Percentiles rank a stretch among this genome's conserved stretches.
Conservation (phyloP, 306 rosid species). For the Cotoneaster glaucophyllus region DNA sequence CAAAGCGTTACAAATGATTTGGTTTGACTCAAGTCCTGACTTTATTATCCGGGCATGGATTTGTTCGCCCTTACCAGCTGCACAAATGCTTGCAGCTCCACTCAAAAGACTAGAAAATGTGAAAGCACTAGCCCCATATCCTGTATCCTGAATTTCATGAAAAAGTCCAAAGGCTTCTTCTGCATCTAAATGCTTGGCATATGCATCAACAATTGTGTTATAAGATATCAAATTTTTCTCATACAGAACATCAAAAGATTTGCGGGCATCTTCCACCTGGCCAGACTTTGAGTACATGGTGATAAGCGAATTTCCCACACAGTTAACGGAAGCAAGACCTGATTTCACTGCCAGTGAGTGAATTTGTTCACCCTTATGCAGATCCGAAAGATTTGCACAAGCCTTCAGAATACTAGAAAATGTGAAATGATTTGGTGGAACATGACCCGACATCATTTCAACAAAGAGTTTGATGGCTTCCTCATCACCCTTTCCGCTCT, state of each 20-base stretch:
- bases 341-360: slow-evolving; percentile 16
- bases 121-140: slow-evolving; percentile 7
- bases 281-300: slow-evolving; percentile 9
- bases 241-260: slow-evolving; percentile 13
- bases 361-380: slow-evolving; percentile 7
- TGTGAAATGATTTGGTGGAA: slow-evolving; percentile 17
- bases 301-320: slow-evolving; percentile 16
- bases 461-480: slow-evolving; percentile 8
- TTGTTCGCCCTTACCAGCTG: slow-evolving; percentile 13
- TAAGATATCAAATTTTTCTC: slow-evolving; percentile 19
- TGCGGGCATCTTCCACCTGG: slow-evolving; percentile 15
- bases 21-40: slow-evolving; percentile 18
- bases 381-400: slow-evolving; percentile 11
- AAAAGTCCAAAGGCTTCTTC: slow-evolving; percentile 15
- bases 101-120: slow-evolving; percentile 22
- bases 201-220: slow-evolving; percentile 9
- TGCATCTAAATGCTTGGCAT: neutral
- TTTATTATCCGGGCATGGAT: slow-evolving; percentile 15
- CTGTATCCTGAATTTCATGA: slow-evolving; percentile 10
- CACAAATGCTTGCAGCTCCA: slow-evolving; percentile 20
- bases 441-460: slow-evolving; percentile 7
- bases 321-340: slow-evolving; percentile 14
- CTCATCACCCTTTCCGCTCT: neutral
- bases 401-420: slow-evolving; percentile 22
- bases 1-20: slow-evolving; percentile 6